Conservation (phyloP, 495 filamentous ascomycete genomes). For the Penicillium pancosmium region DNA sequence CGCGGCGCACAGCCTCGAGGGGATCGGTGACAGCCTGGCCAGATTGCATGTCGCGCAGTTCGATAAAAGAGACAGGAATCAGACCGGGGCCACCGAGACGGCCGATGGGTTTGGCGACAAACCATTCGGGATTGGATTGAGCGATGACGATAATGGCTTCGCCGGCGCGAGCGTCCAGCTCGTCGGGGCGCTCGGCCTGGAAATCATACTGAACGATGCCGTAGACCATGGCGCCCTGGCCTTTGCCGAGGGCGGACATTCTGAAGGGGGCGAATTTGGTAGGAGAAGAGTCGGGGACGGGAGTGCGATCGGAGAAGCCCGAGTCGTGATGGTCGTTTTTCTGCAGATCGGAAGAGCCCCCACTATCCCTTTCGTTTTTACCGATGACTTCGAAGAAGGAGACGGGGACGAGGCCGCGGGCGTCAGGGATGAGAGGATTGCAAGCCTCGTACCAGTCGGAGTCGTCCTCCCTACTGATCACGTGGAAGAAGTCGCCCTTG, state of each 20-base stretch:
- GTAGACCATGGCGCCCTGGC: slow-evolving; percentile 85
- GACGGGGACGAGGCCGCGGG: slow-evolving; percentile 90
- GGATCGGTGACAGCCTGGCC: slow-evolving; percentile 81
- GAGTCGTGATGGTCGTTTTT: slow-evolving; percentile 71
- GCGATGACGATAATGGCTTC: slow-evolving; percentile 98
- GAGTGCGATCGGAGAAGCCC: slow-evolving; percentile 71
- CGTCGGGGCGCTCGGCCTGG: slow-evolving; percentile 89
- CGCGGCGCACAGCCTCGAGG: slow-evolving; percentile 81
- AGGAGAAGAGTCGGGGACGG: slow-evolving; percentile 37
- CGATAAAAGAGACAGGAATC: slow-evolving; percentile 96
- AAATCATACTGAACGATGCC: slow-evolving; percentile 98
- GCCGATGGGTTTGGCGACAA: slow-evolving; percentile 97
- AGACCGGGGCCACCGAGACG: slow-evolving; percentile 90
- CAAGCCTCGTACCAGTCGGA: slow-evolving; percentile 97
- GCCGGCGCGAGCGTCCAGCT: slow-evolving; percentile 90
- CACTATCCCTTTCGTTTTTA: slow-evolving; percentile 82
- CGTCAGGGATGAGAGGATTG: slow-evolving; percentile 87
- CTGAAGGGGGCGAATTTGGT: slow-evolving; percentile 43
- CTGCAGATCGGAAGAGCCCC: slow-evolving; percentile 68
- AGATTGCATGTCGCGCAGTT: slow-evolving; percentile 91
- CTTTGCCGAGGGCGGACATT: slow-evolving; percentile 60
- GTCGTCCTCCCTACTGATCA: slow-evolving; percentile 95
- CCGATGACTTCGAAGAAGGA: slow-evolving; percentile 89
- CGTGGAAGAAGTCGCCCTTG: slow-evolving; percentile 97
- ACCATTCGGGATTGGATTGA: slow-evolving; percentile 99